Evolutionary conservation across 805 yeast genomes (phyloP), one percentile per base, ranked within the genome.

Genomic region (Candida easanensis): DNA sequence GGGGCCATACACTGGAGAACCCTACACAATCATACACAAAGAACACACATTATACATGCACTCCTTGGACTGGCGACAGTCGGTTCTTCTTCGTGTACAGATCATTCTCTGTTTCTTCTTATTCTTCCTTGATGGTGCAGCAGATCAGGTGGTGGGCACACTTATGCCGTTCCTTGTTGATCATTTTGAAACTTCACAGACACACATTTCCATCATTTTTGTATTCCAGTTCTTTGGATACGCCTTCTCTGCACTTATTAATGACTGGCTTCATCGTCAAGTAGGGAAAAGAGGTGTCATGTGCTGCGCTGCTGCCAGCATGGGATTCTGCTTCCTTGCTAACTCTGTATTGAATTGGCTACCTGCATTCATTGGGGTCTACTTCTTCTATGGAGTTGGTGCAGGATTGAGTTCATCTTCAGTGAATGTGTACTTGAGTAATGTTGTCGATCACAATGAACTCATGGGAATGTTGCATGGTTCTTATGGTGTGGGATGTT

Each of bases 401-500:
- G 67, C 66, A 41, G 87, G 87, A 1, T 49, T 71, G 11, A 51
- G 76, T 21, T 86, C 80, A 54, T 76, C 82, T 26, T 61, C 74
- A 9, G 59, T 77, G 53, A 79, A 76, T 51, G 63, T 76, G 16
- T 80, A 77, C 73, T 46, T 57, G 17, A 54, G 62, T 14, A 56
- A 70, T 41, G 59, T 80, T 30, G 69, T 69, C 18, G 74, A 77
- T 45, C 71, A 77, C 36, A 77, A 83, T 35, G 74, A 71, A 41
- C 68, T 75, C 48, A 68, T 82, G 60, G 85, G 89, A 2, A 60
- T 69, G 23, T 66, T 76, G 46, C 91, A 84, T 64, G 89, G 86
- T 0, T 54, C 68, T 10, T 84, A 83, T 58, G 93, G 93, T 1
- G 50, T 78, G 4, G 88, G 89, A 3, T 86, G 88, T 2, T 77